Conservation (phyloP, 1,284 basidiomycete genomes). For the Malassezia psittaci region DNA sequence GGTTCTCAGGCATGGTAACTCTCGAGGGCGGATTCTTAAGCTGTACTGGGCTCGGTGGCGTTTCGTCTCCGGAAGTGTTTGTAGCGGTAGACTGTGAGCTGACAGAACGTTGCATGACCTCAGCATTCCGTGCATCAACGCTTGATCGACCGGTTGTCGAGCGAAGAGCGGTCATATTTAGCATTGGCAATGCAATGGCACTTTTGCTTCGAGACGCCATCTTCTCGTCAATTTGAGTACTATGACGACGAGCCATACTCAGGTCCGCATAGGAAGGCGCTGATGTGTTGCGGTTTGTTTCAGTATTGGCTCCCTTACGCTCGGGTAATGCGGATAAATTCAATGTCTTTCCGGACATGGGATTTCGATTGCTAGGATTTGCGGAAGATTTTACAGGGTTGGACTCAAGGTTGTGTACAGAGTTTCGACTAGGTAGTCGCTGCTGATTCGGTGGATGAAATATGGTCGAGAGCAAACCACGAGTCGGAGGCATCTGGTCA, state of each 20-base stretch:
- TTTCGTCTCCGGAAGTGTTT: background rate
- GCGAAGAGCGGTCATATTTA: conserved; percentile 51
- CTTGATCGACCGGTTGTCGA: conserved; percentile 44
- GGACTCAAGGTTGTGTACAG: too few relatives aligned
- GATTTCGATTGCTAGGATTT: background rate
- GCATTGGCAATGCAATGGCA: conserved; percentile 53
- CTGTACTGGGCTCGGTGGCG: background rate
- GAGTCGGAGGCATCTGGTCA: conserved; percentile 2
- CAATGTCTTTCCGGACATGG: background rate
- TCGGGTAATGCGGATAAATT: background rate
- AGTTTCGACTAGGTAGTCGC: background rate
- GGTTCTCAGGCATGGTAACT: background rate
- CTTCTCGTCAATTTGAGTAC: conserved; percentile 13
- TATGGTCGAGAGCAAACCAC: conserved; percentile 40
- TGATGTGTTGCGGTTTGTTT: background rate
- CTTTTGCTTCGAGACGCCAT: conserved; percentile 57
- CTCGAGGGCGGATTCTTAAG: background rate
- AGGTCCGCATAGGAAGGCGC: background rate
- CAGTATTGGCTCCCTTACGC: background rate
- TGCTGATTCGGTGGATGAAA: conserved; percentile 30
- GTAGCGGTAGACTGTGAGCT: background rate
- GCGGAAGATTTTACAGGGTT: background rate
- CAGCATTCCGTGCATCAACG: background rate
- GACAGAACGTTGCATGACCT: background rate
- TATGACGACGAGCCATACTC: conserved; percentile 9